Percentiles rank a stretch among this genome's conserved stretches.
Conservation (phyloP, 2,329 filamentous ascomycete genomes). For the Apiospora koreana region DNA sequence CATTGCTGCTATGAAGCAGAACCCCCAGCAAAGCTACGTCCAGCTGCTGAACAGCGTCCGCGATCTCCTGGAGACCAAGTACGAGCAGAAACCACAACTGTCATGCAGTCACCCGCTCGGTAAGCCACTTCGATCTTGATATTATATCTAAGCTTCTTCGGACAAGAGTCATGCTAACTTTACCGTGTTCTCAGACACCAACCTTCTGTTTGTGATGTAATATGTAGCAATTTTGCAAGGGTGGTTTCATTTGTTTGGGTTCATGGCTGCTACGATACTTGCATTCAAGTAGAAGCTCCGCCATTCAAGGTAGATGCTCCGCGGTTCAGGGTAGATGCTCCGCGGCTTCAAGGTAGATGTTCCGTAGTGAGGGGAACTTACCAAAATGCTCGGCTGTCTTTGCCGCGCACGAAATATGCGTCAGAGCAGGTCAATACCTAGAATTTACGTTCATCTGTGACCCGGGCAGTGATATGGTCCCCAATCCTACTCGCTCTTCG, state of each 20-base stretch:
- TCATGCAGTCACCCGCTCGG: conserved; percentile 96
- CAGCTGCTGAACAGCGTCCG: conserved; percentile 95
- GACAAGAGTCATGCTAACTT: conserved; percentile 17
- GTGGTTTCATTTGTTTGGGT: neutral
- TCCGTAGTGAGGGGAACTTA: neutral
- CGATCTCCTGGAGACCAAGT: conserved; percentile 84
- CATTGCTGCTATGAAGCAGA: conserved; percentile 89
- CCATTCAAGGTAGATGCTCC: neutral
- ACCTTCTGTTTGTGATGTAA: conserved; percentile 63
- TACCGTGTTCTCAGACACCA: conserved; percentile 50
- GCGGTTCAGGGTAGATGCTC: neutral
- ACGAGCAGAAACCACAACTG: conserved; percentile 92
- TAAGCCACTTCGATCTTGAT: conserved; percentile 48
- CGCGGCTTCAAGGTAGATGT: neutral
- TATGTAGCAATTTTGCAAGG: neutral
- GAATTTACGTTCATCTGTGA: neutral
- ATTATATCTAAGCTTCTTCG: neutral
- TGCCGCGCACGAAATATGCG: neutral
- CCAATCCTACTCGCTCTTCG: neutral
- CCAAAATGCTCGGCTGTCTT: neutral
- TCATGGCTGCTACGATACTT: neutral
- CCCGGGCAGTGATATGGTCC: neutral
- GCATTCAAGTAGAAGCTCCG: neutral
- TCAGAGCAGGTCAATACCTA: neutral
- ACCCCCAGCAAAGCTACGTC: conserved; percentile 97